Evolutionary conservation across 352 stramenopile genomes (phyloP).

Genomic region (Aphanomyces cochlioides): DNA sequence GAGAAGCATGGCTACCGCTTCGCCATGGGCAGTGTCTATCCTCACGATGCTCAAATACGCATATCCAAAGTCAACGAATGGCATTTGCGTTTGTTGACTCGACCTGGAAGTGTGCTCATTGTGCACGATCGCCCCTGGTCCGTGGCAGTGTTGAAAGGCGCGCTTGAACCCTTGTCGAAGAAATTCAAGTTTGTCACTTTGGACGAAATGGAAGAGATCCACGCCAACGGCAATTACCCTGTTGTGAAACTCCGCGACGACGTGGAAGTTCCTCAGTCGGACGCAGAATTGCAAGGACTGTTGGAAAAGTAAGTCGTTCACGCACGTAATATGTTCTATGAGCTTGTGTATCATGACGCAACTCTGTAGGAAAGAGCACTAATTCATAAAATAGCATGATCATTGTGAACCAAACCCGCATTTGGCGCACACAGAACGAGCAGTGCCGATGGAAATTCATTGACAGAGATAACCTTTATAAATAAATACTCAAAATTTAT

Average conservation of each 20-base stretch:
- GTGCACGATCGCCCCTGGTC: slow-evolving; percentile 82
- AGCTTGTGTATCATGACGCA: not conserved
- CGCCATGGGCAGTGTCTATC: slow-evolving; percentile 81
- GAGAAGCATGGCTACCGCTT: slow-evolving; percentile 76
- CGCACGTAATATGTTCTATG: not conserved
- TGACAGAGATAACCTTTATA: too few species aligned
- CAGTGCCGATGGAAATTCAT: too few species aligned
- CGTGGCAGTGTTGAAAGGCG: slow-evolving; percentile 57
- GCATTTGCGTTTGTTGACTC: slow-evolving; percentile 50
- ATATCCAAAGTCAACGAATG: slow-evolving; percentile 62
- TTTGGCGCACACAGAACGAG: too few species aligned
- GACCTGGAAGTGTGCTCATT: slow-evolving; percentile 74
- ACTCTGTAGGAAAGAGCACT: not conserved
- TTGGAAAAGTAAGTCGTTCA: slow-evolving; percentile 28
- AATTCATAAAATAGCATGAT: not conserved
- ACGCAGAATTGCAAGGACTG: slow-evolving; percentile 5
- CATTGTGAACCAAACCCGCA: too few species aligned
- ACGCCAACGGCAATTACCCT: not conserved
- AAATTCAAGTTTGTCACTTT: slow-evolving; percentile 29
- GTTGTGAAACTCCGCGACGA: not conserved
- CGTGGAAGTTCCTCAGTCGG: not conserved
- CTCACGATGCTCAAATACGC: slow-evolving; percentile 81
- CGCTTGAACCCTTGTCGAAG: slow-evolving; percentile 41
- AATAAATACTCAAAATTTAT: too few species aligned
- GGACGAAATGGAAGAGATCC: slow-evolving; percentile 28